Evolutionary conservation across 75 land plant genomes (phyloP), one percentile per base, ranked within the genome.

Genomic region (Picea glauca): DNA sequence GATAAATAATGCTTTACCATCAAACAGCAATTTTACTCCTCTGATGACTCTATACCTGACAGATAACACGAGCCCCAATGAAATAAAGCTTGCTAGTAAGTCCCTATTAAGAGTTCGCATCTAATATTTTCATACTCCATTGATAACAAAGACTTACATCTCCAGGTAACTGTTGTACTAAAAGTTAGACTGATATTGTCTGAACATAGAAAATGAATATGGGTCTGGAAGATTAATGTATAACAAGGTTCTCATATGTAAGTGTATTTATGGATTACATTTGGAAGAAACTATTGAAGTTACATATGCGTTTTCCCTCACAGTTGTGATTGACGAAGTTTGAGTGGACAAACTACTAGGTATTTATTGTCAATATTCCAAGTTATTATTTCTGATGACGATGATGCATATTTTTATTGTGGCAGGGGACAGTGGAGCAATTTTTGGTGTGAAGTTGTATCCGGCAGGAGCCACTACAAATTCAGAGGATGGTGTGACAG

Each of bases 391-490:
- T 58, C 32, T 75, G 76, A 75, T 75, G 58, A n/a, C 60, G 30
- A 11, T 32, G 8, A 15, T 59, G 20, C 21, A 62, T 62, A 76
- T 50, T 50, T 26, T 50, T 80, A 17, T 57, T 54, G 35, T 66
- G 66, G 57, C 84, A 96, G 99, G 83, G 75, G 85, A 85, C 23
- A 96, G 95, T 90, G 99, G 98, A 32, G 85, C 82, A 13, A 88
- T 94, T 43, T 83, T 77, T 85, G 99, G 87, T 80, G 93, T 96
- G 58, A 94, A 96, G 78, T 80, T 94, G 62, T 96, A 96, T 80
- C 99, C 99, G 66, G 98, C 99, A 76, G 99, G 99, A 67, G 99
- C 99, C 4, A 96, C 99, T n/a, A 96, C 99, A 77, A 96, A 96
- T 78, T 96, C 99, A 62, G 95, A 96, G 84, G 93, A 93, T 79